Evolutionary conservation across 2,329 filamentous ascomycete species (phyloP).

Genomic region (Blastomyces gilchristii): DNA sequence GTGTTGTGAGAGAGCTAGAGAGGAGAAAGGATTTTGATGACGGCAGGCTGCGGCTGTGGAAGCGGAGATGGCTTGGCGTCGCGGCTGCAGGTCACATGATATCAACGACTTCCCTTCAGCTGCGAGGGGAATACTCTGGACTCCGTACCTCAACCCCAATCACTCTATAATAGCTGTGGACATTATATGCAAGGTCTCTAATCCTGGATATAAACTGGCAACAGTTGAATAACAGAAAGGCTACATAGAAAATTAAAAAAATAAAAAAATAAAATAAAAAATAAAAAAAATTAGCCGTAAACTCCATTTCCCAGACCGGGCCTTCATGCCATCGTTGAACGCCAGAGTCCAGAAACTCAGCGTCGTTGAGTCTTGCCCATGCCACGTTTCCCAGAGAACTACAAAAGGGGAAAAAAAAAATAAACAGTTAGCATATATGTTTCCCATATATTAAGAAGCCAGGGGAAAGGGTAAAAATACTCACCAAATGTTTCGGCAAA

Average conservation of each 20-base stretch:
- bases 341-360: slow-evolving; percentile 15
- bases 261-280: neutral
- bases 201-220: neutral
- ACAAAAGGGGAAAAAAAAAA: slow-evolving; percentile 2
- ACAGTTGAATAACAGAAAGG: neutral
- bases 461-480: slow-evolving; percentile 27
- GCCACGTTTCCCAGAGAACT: slow-evolving; percentile 84
- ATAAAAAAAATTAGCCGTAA: neutral
- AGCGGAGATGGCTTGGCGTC: neutral
- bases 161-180: neutral
- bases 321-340: slow-evolving; percentile 6
- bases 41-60: neutral
- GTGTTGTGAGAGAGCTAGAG: neutral
- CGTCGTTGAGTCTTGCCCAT: slow-evolving; percentile 67
- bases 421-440: slow-evolving; percentile 21
- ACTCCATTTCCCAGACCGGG: slow-evolving; percentile 3
- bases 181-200: slow-evolving; percentile 1
- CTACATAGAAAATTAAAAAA: neutral
- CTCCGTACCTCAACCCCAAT: too few species aligned
- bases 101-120: neutral
- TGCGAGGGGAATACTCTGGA: too few species aligned
- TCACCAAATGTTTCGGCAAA: slow-evolving; percentile 81
- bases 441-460: slow-evolving; percentile 19
- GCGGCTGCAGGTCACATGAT: neutral
- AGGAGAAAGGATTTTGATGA: neutral